Conservation (phyloP, 2,329 filamentous ascomycete species). For the Neocucurbitaria cava region DNA sequence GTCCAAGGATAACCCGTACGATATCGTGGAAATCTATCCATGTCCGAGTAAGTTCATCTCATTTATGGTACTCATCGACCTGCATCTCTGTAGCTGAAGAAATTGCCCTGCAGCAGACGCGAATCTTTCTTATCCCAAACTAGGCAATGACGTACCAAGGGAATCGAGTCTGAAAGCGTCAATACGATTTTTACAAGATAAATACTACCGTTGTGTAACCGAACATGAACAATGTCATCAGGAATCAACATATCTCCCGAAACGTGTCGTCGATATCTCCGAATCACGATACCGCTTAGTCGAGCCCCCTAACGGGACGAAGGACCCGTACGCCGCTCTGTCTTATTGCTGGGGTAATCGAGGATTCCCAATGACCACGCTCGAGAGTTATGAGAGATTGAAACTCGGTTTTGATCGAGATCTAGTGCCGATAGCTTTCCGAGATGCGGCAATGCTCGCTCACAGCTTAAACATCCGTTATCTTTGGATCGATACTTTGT, state of each 20-base stretch:
- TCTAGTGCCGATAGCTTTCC: neutral
- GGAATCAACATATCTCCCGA: neutral
- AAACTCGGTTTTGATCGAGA: neutral
- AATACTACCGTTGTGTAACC: neutral
- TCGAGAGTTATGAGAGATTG: neutral
- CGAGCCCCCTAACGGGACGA: neutral
- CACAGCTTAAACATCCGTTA: conserved; percentile 8
- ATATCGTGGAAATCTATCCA: neutral
- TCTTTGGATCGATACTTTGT: conserved; percentile 27
- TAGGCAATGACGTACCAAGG: neutral
- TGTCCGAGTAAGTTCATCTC: neutral
- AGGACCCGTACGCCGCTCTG: neutral
- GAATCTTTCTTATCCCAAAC: neutral
- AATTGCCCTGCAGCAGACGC: neutral
- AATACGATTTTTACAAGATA: neutral
- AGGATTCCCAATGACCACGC: neutral
- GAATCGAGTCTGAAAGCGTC: neutral
- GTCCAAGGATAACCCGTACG: neutral
- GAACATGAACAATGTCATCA: neutral
- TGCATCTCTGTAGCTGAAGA: neutral
- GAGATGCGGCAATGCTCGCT: neutral
- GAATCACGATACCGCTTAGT: neutral
- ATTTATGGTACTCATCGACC: neutral
- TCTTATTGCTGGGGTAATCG: neutral
- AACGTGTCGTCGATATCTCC: neutral